These are phyloP conservation scores for Sphaceloma murrayae DNA, from an alignment of 2,329 filamentous ascomycete species.

Conservation along the genomic window DNA sequence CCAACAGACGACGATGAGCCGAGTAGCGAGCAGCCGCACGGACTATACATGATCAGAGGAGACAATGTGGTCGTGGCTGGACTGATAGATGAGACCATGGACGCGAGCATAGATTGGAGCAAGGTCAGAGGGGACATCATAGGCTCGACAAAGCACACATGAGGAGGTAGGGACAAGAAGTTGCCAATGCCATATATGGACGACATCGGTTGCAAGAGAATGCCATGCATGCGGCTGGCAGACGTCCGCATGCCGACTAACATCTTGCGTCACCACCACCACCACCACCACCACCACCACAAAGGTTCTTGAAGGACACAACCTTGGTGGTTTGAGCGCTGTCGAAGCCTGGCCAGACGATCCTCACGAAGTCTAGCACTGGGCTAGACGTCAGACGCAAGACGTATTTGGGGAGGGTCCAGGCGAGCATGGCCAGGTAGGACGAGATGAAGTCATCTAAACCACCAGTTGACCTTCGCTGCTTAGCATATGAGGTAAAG, in stretches of 20 bases:
- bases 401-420: too few species aligned
- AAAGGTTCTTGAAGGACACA: too few species aligned
- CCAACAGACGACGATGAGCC: slow-evolving; percentile 72
- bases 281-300: too few species aligned
- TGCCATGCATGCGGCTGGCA: too few species aligned
- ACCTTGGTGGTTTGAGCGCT: too few species aligned
- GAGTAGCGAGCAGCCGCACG: slow-evolving; percentile 70
- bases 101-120: slow-evolving; percentile 84
- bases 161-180: slow-evolving; percentile 24
- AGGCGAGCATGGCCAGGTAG: not conserved
- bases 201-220: not conserved
- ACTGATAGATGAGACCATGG: slow-evolving; percentile 78
- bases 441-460: slow-evolving; percentile 42
- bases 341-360: too few species aligned
- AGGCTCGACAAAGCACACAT: slow-evolving; percentile 71
- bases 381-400: too few species aligned
- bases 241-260: too few species aligned
- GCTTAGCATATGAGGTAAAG: slow-evolving; percentile 10
- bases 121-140: slow-evolving; percentile 79
- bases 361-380: too few species aligned
- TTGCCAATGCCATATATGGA: too few species aligned
- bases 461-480: slow-evolving; percentile 67
- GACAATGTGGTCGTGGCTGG: slow-evolving; percentile 91
- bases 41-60: slow-evolving; percentile 82
- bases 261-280: too few species aligned